phyloP scores from a whole-genome alignment of 192 early-diverging fungal genomes.

The Rhizophagus clarus region DNA sequence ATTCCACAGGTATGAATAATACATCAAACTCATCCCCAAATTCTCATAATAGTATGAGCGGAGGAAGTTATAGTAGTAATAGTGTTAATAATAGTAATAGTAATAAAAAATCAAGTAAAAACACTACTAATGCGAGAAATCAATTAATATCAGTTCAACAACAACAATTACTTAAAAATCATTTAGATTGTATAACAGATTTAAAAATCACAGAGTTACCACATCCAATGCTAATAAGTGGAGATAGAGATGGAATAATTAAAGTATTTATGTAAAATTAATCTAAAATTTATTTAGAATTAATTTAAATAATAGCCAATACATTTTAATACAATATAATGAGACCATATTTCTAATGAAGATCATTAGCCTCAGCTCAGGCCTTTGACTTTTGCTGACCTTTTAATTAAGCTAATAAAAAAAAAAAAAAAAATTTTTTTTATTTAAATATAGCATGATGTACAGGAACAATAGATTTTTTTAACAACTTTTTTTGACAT shows the following conservation, averaged over 20 bases:
- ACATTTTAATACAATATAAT: too few species aligned
- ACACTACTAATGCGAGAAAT: slow-evolving; percentile 41
- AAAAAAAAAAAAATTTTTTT: too few species aligned
- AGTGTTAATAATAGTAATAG: neutral
- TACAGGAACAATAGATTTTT: neutral
- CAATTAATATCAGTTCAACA: slow-evolving; percentile 50
- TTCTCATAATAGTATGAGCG: neutral
- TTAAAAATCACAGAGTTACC: slow-evolving; percentile 68
- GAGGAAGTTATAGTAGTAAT: neutral
- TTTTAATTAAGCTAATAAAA: too few species aligned
- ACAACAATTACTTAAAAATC: slow-evolving; percentile 60
- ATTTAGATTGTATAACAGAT: slow-evolving; percentile 77
- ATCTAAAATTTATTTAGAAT: neutral
- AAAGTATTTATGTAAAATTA: slow-evolving; percentile 53
- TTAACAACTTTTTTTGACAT: neutral
- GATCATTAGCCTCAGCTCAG: too few species aligned
- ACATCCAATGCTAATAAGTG: slow-evolving; percentile 74
- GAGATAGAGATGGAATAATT: slow-evolving; percentile 77
- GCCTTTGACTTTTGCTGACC: too few species aligned
- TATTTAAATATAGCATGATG: neutral
- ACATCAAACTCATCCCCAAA: slow-evolving; percentile 18
- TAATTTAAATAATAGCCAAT: neutral
- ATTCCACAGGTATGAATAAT: slow-evolving; percentile 10
- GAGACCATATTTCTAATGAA: too few species aligned
- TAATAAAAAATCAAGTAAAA: slow-evolving; percentile 19